Evolutionary conservation across 2,329 filamentous ascomycete genomes (phyloP), one percentile per base, ranked within the genome.

Genomic region (Thermothelomyces thermophilus): DNA sequence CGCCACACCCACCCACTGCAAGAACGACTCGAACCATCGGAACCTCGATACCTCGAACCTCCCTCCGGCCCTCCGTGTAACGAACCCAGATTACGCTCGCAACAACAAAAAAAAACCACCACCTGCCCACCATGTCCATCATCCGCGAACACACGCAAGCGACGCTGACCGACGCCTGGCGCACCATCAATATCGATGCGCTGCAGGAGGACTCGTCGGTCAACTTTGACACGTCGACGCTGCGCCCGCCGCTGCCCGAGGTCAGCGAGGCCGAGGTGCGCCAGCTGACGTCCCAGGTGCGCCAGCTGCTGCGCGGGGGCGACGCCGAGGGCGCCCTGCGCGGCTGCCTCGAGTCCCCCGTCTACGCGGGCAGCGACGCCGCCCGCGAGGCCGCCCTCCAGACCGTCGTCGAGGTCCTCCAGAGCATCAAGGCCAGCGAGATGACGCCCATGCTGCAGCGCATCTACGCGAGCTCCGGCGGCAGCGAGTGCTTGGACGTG

Each of bases 381-480:
- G 77, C 39, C 17, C 68, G 95, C 84, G 89, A 95, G 58, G 75
- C 89, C 26, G 90, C 97, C 68, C 74, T 95, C 57, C 82, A 87
- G 59, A 91, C 87, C 17, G 86, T 98, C 35, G 82, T 89, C 54
- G 93, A 98, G 71, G 90, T 97, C 51, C 75, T 98, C 58, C 90
- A 95, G 70, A 93, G 89, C 17, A 97, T 97, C 71, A 90, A 95
- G 67, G 90, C 93, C 64, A 87, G 87, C 61, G 93, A 98, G 61
- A 97, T 97, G 87, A 89, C 84, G 56, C 86, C 88, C 13, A 82
- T 97, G 63, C 74, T 98, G 59, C 82, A 84, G 70, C 80, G 83
- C 51, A 86, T 97, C 63, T 90, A 93, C 71, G 74, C 73, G 52
- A 82, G 84, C 10, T 81, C 86, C 44, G 87, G 87, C 54, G 93